These are phyloP conservation scores for Gryganskiella cystojenkinii DNA, from an alignment of 192 early-diverging fungal genomes.

Conservation along the genomic window DNA sequence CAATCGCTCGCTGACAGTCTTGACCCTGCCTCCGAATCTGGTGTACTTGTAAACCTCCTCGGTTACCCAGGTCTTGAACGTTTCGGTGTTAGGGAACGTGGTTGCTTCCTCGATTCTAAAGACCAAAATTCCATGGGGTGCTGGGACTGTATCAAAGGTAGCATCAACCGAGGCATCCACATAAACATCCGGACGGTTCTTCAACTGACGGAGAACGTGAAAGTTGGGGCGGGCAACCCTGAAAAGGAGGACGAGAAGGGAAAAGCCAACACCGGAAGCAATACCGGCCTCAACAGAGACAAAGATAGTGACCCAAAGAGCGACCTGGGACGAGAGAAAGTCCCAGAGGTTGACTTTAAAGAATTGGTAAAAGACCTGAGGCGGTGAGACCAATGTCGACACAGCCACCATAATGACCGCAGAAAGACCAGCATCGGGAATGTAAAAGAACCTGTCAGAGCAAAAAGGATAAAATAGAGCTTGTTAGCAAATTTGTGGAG, in stretches of 20 bases:
- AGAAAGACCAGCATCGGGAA: conserved; percentile 79
- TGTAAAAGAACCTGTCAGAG: conserved; percentile 76
- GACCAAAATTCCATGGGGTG: conserved; percentile 74
- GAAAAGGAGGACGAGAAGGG: conserved; percentile 79
- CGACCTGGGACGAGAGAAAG: conserved; percentile 40
- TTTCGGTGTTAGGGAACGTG: conserved; percentile 77
- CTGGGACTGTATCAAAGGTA: conserved; percentile 41
- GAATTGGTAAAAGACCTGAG: conserved; percentile 55
- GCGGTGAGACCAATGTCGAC: conserved; percentile 29
- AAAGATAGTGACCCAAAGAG: conserved; percentile 69
- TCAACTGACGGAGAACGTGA: conserved; percentile 59
- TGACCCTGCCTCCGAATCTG: conserved; percentile 54
- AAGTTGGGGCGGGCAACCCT: conserved; percentile 78
- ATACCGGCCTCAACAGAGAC: conserved; percentile 75
- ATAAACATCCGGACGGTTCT: conserved; percentile 46
- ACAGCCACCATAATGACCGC: conserved; percentile 53
- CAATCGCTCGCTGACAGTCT: conserved; percentile 56
- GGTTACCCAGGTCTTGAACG: conserved; percentile 62
- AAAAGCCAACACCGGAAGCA: conserved; percentile 78
- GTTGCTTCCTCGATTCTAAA: conserved; percentile 73
- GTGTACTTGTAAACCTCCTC: conserved; percentile 55
- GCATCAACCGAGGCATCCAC: conserved; percentile 7
- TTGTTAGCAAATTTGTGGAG: neutral
- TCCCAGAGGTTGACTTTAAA: conserved; percentile 54
- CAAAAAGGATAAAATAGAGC: neutral